Conservation (phyloP, 495 filamentous ascomycete species). For the Talaromyces liani region DNA sequence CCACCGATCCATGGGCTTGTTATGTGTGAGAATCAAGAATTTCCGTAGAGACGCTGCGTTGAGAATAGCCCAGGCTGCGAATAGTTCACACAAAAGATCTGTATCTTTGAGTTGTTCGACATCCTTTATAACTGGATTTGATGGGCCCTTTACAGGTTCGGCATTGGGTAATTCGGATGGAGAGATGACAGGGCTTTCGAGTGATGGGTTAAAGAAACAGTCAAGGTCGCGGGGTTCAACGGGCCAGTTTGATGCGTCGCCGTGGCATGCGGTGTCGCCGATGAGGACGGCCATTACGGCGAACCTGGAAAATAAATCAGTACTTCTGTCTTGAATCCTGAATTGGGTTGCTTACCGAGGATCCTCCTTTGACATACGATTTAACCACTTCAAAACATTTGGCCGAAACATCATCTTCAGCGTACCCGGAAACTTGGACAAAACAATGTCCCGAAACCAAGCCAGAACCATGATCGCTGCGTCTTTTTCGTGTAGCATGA, state of each 20-base stretch:
- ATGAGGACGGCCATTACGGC: constrained; percentile 22
- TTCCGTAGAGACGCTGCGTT: constrained; percentile 12
- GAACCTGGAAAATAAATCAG: background rate
- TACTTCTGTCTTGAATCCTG: background rate
- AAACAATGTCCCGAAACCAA: constrained; percentile 42
- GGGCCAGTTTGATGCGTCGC: constrained; percentile 5
- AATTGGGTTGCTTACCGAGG: constrained; percentile 16
- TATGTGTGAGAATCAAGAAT: background rate
- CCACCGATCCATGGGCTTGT: constrained; percentile 21
- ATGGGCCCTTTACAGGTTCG: constrained; percentile 11
- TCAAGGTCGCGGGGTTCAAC: constrained; percentile 14
- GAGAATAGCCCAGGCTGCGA: constrained; percentile 34
- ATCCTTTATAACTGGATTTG: constrained; percentile 6
- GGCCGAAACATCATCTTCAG: constrained; percentile 38
- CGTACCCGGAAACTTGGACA: constrained; percentile 17
- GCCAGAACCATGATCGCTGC: constrained; percentile 43
- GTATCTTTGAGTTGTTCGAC: constrained; percentile 27
- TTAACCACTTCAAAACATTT: constrained; percentile 29
- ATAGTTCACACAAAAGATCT: constrained; percentile 34
- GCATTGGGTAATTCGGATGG: constrained; percentile 15
- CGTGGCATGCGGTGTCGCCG: constrained; percentile 14
- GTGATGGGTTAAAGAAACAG: constrained; percentile 6
- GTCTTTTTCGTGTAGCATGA: constrained; percentile 44
- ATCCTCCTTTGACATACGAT: constrained; percentile 5
- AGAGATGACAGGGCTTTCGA: constrained; percentile 18